Conservation (phyloP, 192 early-diverging fungal genomes). For the Backusella sp. region DNA sequence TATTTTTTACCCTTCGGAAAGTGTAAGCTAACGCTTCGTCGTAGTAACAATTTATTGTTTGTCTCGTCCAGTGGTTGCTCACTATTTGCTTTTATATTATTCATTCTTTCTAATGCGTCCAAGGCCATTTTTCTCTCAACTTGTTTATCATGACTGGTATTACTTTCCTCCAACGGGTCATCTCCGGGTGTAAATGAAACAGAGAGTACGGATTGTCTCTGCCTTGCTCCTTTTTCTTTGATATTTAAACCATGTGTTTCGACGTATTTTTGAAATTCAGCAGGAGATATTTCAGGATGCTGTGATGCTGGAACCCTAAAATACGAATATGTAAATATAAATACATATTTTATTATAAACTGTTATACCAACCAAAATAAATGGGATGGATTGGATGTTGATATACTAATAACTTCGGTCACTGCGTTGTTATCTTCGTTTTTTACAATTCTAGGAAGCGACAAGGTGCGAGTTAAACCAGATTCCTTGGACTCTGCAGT, state of each 20-base stretch:
- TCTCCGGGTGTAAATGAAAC: constrained; percentile 25
- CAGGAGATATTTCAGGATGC: constrained; percentile 32
- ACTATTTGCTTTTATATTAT: neutral
- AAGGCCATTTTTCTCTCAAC: neutral
- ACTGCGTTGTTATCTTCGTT: neutral
- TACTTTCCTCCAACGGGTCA: neutral
- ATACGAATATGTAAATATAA: neutral
- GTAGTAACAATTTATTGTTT: constrained; percentile 7
- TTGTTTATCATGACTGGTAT: neutral
- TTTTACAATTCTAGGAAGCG: constrained; percentile 7
- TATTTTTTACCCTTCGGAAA: constrained; percentile 13
- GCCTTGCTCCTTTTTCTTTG: constrained; percentile 10
- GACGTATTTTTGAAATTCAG: constrained; percentile 32
- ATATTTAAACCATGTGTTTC: constrained; percentile 21
- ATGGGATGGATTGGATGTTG: constrained; percentile 29
- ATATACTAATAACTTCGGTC: constrained; percentile 29
- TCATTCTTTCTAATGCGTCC: constrained; percentile 10
- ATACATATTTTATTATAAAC: neutral
- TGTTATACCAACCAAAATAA: constrained; percentile 26
- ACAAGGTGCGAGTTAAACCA: neutral
- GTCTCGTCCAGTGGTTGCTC: neutral
- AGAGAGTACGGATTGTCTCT: constrained; percentile 30
- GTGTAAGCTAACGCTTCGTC: constrained; percentile 15
- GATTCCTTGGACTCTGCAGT: neutral
- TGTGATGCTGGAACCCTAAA: constrained; percentile 33